Base-by-base conservation (phyloP, 2,329 filamentous ascomycete genomes). In the Lachnellula subtilissima region DNA sequence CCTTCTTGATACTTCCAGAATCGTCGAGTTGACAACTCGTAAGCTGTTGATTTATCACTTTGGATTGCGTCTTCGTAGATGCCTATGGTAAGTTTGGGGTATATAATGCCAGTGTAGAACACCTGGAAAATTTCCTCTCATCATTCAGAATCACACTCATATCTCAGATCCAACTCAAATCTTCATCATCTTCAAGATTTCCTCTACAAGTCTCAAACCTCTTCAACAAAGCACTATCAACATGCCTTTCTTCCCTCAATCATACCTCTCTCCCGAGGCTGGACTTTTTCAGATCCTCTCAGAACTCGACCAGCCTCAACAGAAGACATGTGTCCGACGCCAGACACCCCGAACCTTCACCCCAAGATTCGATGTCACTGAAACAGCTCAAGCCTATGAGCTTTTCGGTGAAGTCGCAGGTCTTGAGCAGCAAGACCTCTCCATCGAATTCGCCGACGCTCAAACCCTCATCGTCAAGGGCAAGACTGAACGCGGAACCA, bases 391-490 rank as follows among this genome's bases (percentile, higher is more conserved):
- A 7, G 72, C 76, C 59, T 93, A 90, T 68, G 85, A 92, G 73
- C 85, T 93, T 23, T 84, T 91, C 67, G 89, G 88, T 65, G 89
- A 93, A 73, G 81, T 93, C 7, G 85, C 88, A 0, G 89, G 89
- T 54, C 76, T 91, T 64, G 79, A 80, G 62, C 87, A 88, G 74
- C 81, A 88, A 64, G 78, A 91, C 67, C 76, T 93, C 66, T 76
- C 78, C 67, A 87, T 92, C 69, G 88, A 92, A 69, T 92, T 91
- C 78, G 85, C 82, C 54, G 88, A 92, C 69, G 78, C 81, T 32
- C 86, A 89, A 75, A 91, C 87, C 11, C 75, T 93, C 42, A 77
- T 84, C 62, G 77, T 93, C 70, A 82, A 82, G 56, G 89, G 89
- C 12, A 63, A 62, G 61, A 63, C 60, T 3, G 52, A 60, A 2